These are phyloP conservation scores for Teratosphaeria epicoccoides DNA, from an alignment of 2,329 filamentous ascomycete species.

Conservation along the genomic window DNA sequence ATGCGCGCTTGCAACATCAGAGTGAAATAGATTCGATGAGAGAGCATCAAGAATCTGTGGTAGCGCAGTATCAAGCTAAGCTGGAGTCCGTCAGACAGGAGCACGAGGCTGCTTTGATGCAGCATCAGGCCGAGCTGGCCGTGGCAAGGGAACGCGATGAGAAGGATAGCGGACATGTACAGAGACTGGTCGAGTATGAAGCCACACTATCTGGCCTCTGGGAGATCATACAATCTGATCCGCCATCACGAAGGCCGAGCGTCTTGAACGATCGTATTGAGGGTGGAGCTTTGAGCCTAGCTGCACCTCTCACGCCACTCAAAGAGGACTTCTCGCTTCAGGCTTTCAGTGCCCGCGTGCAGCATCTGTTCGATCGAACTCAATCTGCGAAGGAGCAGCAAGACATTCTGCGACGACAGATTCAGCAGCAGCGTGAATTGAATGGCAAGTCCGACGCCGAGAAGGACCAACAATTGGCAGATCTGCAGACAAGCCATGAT, in stretches of 20 bases:
- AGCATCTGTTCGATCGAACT: slow-evolving; percentile 67
- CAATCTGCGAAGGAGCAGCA: slow-evolving; percentile 77
- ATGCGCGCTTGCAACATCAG: slow-evolving; percentile 11
- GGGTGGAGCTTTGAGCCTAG: slow-evolving; percentile 12
- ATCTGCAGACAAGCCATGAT: slow-evolving; percentile 21
- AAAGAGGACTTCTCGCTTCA: slow-evolving; percentile 54
- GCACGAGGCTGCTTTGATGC: slow-evolving; percentile 22
- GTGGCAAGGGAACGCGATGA: slow-evolving; percentile 12
- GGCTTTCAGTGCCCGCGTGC: slow-evolving; percentile 68
- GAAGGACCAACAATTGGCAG: slow-evolving; percentile 27
- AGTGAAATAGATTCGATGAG: neutral
- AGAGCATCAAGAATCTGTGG: slow-evolving; percentile 19
- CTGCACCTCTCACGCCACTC: slow-evolving; percentile 7
- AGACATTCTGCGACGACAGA: slow-evolving; percentile 76
- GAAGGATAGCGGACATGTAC: slow-evolving; percentile 13
- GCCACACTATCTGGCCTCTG: slow-evolving; percentile 41
- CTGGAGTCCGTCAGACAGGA: slow-evolving; percentile 48
- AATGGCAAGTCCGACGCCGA: slow-evolving; percentile 72
- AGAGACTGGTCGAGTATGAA: slow-evolving; percentile 47
- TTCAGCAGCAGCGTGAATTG: slow-evolving; percentile 88
- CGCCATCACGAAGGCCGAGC: slow-evolving; percentile 4
- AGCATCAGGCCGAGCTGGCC: slow-evolving; percentile 20
- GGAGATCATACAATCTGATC: slow-evolving; percentile 39
- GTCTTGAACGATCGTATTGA: slow-evolving; percentile 44
- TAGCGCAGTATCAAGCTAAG: slow-evolving; percentile 9